Evolutionary conservation across 139 green algal species (phyloP), one percentile per base, ranked within the genome.

Genomic region (Closterium sp.): DNA sequence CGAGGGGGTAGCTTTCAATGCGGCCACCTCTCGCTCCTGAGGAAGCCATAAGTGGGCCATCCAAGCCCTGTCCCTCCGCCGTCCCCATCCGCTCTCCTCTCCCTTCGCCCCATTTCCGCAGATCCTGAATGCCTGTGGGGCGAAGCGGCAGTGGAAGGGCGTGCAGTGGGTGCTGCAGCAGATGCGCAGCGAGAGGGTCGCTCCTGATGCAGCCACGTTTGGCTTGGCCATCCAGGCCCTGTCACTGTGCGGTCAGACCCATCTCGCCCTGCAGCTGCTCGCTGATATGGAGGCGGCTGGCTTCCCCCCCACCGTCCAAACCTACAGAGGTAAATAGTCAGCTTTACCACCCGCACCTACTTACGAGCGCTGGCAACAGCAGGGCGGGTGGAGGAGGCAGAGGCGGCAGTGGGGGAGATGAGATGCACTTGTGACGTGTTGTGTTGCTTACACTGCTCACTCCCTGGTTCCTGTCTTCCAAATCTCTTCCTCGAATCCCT

Each of bases 121-220:
- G 89, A 5, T 91, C 24, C 89, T 91, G 42, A 91, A 91, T 90
- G 89, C 89, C 5, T 91, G 89, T 89, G 45, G 28, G 0, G 24
- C 24, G 1, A 70, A 50, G 30, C 11, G n/a, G 45, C 38, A 89
- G 24, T 91, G 89, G 89, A 30, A 38, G 10, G 38, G 38, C 13
- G 89, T 91, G 62, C 42, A 88, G 30, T 91, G 89, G 89, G 70
- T 38, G 30, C 45, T 91, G 29, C n/a, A 88, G n/a, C 27, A 89
- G 28, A 88, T 91, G 89, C 13, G 89, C 13, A 3, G 22, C 10
- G 89, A 89, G 30, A 24, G 24, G n/a, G 30, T 89, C 1, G 31
- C 70, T 21, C 89, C 89, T 21, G 89, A 91, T 7, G 45, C 42
- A 21, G 89, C 89, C 29, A 91, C 89, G 2, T 91, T 70, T 11